These are phyloP conservation scores for Thermothelomyces thermophilus DNA, from an alignment of 2,329 filamentous ascomycete species.

Conservation along the genomic window DNA sequence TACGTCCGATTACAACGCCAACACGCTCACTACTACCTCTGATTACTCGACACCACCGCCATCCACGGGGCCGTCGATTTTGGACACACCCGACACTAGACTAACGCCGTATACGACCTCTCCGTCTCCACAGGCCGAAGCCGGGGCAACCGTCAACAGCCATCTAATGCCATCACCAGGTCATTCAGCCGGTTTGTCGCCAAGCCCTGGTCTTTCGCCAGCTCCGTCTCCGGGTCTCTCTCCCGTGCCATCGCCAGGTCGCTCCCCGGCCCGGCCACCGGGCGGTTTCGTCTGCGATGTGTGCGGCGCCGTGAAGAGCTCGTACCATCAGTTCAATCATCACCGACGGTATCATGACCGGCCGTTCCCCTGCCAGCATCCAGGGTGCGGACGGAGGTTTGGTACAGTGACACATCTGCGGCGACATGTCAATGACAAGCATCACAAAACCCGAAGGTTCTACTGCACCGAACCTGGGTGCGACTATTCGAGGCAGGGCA, in stretches of 20 bases:
- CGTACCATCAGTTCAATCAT: conserved; percentile 54
- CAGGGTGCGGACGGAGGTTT: conserved; percentile 48
- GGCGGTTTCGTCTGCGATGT: conserved; percentile 36
- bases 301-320: conserved; percentile 45
- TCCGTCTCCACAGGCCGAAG: conserved; percentile 23
- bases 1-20: conserved; percentile 5
- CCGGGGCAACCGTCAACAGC: background rate
- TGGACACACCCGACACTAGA: conserved; percentile 43
- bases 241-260: conserved; percentile 13
- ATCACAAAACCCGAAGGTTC: conserved; percentile 53
- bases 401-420: conserved; percentile 57
- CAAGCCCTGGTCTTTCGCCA: conserved; percentile 13
- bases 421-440: conserved; percentile 56
- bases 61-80: conserved; percentile 36
- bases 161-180: conserved; percentile 14
- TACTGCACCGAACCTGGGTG: conserved; percentile 50
- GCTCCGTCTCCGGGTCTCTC: conserved; percentile 1
- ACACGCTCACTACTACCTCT: conserved; percentile 29
- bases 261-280: conserved; percentile 27
- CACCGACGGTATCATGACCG: conserved; percentile 57
- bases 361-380: conserved; percentile 38
- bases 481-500: conserved; percentile 49
- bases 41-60: conserved; percentile 39
- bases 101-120: conserved; percentile 28
- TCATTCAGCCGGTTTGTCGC: conserved; percentile 8